A percentile compares a stretch with the other conserved stretches of the same genome.
Evolutionary conservation across 352 stramenopile genomes (phyloP).

Genomic region (Globisporangium cystogenes): DNA sequence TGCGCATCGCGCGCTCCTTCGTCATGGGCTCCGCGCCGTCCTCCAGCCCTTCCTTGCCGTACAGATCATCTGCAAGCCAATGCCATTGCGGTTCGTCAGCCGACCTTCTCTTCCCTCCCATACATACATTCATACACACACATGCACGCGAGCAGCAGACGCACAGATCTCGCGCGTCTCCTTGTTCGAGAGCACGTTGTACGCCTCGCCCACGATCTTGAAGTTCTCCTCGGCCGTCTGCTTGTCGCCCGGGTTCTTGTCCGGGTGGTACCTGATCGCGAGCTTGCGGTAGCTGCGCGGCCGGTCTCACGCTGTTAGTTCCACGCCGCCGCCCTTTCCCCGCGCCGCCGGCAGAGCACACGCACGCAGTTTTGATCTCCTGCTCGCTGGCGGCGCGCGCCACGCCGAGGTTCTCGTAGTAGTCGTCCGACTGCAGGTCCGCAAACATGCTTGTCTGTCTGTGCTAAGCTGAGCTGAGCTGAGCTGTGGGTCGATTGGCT

Average conservation of each 20-base stretch:
- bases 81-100: no score
- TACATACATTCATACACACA: no score
- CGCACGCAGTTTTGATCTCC: slow-evolving; percentile 85
- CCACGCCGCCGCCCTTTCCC: background rate
- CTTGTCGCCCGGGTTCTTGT: slow-evolving; percentile 89
- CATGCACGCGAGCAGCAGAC: slow-evolving; percentile 8
- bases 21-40: slow-evolving; percentile 81
- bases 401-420: slow-evolving; percentile 86
- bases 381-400: slow-evolving; percentile 53
- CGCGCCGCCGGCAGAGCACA: background rate
- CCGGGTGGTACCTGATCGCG: slow-evolving; percentile 91
- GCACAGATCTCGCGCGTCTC: slow-evolving; percentile 88
- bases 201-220: slow-evolving; percentile 92
- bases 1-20: slow-evolving; percentile 72
- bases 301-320: no score
- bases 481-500: no score
- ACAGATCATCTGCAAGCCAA: slow-evolving; percentile 76
- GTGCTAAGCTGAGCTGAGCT: no score
- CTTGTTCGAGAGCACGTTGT: slow-evolving; percentile 91
- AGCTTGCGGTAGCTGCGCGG: slow-evolving; percentile 82
- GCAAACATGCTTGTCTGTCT: slow-evolving; percentile 5
- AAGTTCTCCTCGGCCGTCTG: slow-evolving; percentile 89
- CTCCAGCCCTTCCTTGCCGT: slow-evolving; percentile 90
- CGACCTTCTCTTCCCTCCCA: background rate
- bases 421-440: slow-evolving; percentile 69